Evolutionary conservation across 257 asterid genomes (phyloP), one percentile per base, ranked within the genome.

Genomic region (Solanum appendiculatum): DNA sequence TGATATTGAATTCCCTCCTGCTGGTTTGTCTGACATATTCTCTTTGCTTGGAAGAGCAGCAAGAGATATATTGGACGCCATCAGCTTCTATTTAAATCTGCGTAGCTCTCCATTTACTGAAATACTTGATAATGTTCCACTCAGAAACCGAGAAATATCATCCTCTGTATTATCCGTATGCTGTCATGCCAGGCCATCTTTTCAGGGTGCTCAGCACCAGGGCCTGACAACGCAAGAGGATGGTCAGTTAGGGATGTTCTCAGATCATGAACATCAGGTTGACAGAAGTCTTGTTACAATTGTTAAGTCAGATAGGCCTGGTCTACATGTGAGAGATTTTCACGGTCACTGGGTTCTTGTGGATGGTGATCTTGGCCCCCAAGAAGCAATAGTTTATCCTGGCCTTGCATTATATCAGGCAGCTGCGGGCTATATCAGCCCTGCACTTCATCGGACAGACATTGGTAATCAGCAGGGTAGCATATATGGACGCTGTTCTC

Each of bases 381-480:
- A 96, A 85, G 99, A 97, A 89, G 98, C 93, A 68, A 88, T 97
- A 34, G 93, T 97, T 63, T 96, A 91, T 91, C 98, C 99, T 48
- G 99, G 99, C 23, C 96, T 97, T 77, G 98, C 99, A 56, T 89
- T 97, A 37, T 97, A 95, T 87, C 99, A 95, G 93, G 98, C 99
- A 21, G 95, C 99, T 40, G 99, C 99, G 1, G 99, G 99, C 33
- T 93, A 95, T 89, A 91, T 97, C 88, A 93, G 90, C 90, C 97
- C 99, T 31, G 98, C 99, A 29, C 90, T 93, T 88, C 92, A 94
- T 87, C 92, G 96, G 46, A 91, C 93, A 0, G 97, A 94, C 89
- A 90, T 90, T 54, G 88, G 91, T 82, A 91, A 90, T 91, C 87
- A 94, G 60, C 96, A 94, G 85, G 94, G 96, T 42, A 89, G 92